phyloP scores from a whole-genome alignment of 2,329 filamentous ascomycete species.

The Epichloe gansuensis region DNA sequence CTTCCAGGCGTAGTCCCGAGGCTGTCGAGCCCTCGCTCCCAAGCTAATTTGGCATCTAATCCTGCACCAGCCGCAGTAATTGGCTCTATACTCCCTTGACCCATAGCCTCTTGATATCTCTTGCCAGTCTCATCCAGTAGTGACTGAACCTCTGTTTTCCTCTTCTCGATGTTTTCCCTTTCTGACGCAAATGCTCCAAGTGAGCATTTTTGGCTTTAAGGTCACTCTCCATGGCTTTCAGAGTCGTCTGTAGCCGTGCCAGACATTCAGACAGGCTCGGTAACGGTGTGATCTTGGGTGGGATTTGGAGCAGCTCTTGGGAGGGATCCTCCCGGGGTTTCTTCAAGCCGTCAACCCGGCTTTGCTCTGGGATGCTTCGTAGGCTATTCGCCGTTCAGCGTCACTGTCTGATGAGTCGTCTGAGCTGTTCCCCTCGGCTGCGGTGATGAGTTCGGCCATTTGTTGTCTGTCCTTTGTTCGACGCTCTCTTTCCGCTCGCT shows the following conservation, averaged over 20 bases:
- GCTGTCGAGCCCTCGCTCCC: slow-evolving; percentile 24
- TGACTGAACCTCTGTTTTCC: slow-evolving; percentile 70
- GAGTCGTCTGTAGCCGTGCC: slow-evolving; percentile 46
- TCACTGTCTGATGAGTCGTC: slow-evolving; percentile 58
- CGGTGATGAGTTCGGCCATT: slow-evolving; percentile 73
- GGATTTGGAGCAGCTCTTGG: slow-evolving; percentile 40
- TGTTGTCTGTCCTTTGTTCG: slow-evolving; percentile 54
- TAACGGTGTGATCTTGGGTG: slow-evolving; percentile 64
- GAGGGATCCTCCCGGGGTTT: slow-evolving; percentile 25
- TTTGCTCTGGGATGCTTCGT: slow-evolving; percentile 75
- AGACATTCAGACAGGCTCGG: slow-evolving; percentile 61
- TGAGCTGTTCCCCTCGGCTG: slow-evolving; percentile 56
- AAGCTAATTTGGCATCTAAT: slow-evolving; percentile 12
- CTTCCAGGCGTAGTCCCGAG: slow-evolving; percentile 20
- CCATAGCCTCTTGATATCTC: slow-evolving; percentile 37
- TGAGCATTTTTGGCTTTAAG: slow-evolving; percentile 47
- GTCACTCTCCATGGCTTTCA: slow-evolving; percentile 51
- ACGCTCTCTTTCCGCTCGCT: slow-evolving; percentile 64
- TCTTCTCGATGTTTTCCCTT: slow-evolving; percentile 51
- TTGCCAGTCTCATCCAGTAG: slow-evolving; percentile 72
- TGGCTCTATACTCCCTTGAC: slow-evolving; percentile 13
- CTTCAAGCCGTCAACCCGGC: slow-evolving; percentile 65
- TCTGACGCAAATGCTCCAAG: slow-evolving; percentile 55
- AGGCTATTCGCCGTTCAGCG: slow-evolving; percentile 63
- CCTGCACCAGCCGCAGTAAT: slow-evolving; percentile 1